Evolutionary conservation across 2,329 filamentous ascomycete genomes (phyloP).

Genomic region (Neopestalotiopsis sp.): DNA sequence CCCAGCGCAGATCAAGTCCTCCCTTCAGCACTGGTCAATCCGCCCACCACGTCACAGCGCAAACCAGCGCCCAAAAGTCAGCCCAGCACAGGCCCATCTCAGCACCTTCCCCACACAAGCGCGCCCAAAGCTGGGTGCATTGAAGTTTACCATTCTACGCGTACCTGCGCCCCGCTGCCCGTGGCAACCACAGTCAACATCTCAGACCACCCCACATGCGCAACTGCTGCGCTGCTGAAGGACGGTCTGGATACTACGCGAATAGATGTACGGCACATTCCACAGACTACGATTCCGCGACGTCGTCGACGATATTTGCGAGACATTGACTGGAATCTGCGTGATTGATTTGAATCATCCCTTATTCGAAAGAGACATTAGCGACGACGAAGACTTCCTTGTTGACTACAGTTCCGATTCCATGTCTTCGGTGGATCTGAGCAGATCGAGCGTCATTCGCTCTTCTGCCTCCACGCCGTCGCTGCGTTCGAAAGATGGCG

Average conservation of each 20-base stretch:
- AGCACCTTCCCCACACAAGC: constrained; percentile 1
- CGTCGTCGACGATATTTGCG: constrained; percentile 25
- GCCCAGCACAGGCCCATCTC: background rate
- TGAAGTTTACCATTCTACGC: background rate
- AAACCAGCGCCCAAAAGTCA: background rate
- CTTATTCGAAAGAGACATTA: background rate
- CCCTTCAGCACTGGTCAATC: background rate
- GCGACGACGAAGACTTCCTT: background rate
- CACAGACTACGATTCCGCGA: constrained; percentile 29
- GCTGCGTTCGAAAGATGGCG: constrained; percentile 73
- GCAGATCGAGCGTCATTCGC: constrained; percentile 33
- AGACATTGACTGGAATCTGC: constrained; percentile 14
- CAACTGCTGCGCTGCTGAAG: background rate
- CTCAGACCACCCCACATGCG: background rate
- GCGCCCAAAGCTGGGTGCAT: too few relatives aligned
- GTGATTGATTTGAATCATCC: background rate
- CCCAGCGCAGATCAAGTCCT: background rate
- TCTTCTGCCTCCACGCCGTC: constrained; percentile 82
- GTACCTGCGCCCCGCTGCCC: background rate
- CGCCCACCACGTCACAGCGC: background rate
- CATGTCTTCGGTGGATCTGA: background rate
- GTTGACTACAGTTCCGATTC: constrained; percentile 26
- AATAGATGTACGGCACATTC: constrained; percentile 28
- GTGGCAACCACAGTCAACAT: constrained; percentile 10
- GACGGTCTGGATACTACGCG: background rate